A percentile compares a stretch with the other conserved stretches of the same genome.
Conservation (phyloP, 208 protist species). For the Strigomonas galati region DNA sequence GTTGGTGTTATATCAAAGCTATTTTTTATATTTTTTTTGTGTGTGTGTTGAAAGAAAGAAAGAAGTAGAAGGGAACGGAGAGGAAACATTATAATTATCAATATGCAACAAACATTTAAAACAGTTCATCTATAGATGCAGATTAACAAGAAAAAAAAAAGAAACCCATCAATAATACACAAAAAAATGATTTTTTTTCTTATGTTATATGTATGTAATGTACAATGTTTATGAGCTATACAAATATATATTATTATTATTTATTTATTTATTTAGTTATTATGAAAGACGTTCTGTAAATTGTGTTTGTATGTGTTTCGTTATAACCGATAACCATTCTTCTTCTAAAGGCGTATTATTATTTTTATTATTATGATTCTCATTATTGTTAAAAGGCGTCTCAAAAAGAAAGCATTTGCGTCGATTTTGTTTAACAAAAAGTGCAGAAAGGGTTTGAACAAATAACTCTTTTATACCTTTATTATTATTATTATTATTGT, state of each 20-base stretch:
- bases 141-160: constrained; percentile 5
- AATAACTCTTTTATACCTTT: constrained; percentile 1
- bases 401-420: not conserved
- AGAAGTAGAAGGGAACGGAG: not conserved
- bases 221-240: not conserved
- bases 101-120: not conserved
- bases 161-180: not conserved
- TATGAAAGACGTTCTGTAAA: not conserved
- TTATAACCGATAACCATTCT: not conserved
- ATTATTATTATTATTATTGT: constrained; percentile 11
- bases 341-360: constrained; percentile 4
- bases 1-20: not conserved
- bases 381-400: too few species aligned
- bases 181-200: constrained; percentile 1
- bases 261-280: constrained; percentile 1
- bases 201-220: constrained; percentile 6
- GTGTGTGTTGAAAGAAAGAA: not conserved
- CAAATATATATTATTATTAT: constrained; percentile 5
- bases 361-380: constrained; percentile 6
- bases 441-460: not conserved
- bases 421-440: not conserved
- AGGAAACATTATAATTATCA: constrained; percentile 4
- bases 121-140: not conserved
- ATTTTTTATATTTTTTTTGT: not conserved
- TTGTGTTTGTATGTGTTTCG: not conserved